Evolutionary conservation across 331 rosid genomes (phyloP).

Genomic region (Malus hybrid): DNA sequence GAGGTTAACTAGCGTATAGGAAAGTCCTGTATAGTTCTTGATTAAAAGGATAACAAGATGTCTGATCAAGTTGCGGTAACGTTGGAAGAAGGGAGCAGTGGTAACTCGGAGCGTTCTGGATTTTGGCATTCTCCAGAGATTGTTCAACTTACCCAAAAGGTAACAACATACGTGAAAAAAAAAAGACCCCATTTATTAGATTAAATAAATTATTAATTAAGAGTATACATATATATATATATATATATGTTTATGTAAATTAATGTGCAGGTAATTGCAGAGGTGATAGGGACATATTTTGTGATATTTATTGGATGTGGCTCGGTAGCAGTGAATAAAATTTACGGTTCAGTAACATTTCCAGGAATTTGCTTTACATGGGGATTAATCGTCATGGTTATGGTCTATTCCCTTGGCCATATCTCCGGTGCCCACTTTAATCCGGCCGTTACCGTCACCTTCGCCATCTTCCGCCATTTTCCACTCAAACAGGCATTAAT

Average conservation of each 20-base stretch:
- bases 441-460: slow-evolving; percentile 53
- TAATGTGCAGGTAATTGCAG: slow-evolving; percentile 51
- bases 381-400: slow-evolving; percentile 54
- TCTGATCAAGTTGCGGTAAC: neutral
- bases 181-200: too few relatives aligned
- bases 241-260: too few relatives aligned
- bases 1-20: too few relatives aligned
- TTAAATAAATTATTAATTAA: too few relatives aligned
- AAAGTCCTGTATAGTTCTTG: neutral
- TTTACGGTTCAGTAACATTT: slow-evolving; percentile 42
- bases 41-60: neutral
- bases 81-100: neutral
- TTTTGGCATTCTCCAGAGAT: neutral
- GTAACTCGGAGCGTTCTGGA: neutral
- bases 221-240: too few relatives aligned
- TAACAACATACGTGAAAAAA: neutral
- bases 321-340: slow-evolving; percentile 39
- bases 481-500: slow-evolving; percentile 18
- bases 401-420: slow-evolving; percentile 65
- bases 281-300: slow-evolving; percentile 64
- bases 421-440: slow-evolving; percentile 84
- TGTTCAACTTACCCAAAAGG: slow-evolving; percentile 11
- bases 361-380: slow-evolving; percentile 52
- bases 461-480: slow-evolving; percentile 47
- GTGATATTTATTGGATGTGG: slow-evolving; percentile 70